Base-by-base conservation (phyloP, 805 yeast genomes). In the Hanseniaspora clermontiae region DNA sequence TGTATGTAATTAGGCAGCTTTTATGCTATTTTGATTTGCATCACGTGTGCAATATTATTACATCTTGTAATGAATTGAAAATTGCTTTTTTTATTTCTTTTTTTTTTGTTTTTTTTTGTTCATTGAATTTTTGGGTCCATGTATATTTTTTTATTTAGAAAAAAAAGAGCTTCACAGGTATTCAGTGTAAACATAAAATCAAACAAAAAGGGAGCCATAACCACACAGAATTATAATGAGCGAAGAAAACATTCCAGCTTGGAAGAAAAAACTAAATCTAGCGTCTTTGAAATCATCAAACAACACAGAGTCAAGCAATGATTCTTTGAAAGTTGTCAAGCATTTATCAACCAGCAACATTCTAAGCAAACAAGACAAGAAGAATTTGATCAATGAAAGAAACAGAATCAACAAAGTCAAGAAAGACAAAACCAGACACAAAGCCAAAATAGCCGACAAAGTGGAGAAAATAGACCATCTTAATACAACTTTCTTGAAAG, bases 251-350 rank as follows among this genome's bases (percentile, higher is more conserved):
- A 55, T 69, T 27, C 72, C 72, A 9, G 72, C 72, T 10, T 69
- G 72, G 72, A 68, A 68, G 52, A 63, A 66, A 50, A 53, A 53
- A 65, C 65, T 57, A 64, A 63, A 43, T 63, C 62, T 42, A 58
- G 60, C 43, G 58, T 59, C 51, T 59, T 62, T 48, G 57, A 61
- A 45, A 51, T 54, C 24, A 45, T 40, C 57, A 1, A 34, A 31
- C 14, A 34, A 20, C n/a, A 53, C 52, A 14, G 58, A 52, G 7
- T 61, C 61, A 32, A 59, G 58, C 29, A 66, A 64, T 20, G 70
- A 68, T 50, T 69, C 72, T 12, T 60, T 68, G 19, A 68, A 67
- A 56, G 68, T 69, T 19, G 66, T 70, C 0, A 69, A 70, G 2
- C 72, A 69, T 62, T 58, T 69, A 39, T 65, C 72, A 9, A 64